These are phyloP conservation scores for Penicillium janthinellum DNA, from an alignment of 2,329 filamentous ascomycete species.

Conservation along the genomic window DNA sequence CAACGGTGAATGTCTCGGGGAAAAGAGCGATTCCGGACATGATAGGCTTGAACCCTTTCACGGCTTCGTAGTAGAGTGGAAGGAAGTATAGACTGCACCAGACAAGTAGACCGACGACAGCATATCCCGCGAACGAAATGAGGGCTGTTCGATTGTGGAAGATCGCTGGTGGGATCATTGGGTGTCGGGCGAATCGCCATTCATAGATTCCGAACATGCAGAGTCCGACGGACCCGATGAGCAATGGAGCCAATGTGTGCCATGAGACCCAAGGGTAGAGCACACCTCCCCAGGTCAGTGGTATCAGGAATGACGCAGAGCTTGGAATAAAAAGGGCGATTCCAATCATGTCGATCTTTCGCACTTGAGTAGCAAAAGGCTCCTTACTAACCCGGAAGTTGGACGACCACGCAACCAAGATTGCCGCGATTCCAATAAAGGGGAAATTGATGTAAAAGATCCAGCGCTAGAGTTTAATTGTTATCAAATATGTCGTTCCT, in stretches of 20 bases:
- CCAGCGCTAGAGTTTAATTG: constrained; percentile 19
- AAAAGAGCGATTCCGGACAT: constrained; percentile 61
- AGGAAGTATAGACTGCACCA: constrained; percentile 59
- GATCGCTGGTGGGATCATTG: constrained; percentile 45
- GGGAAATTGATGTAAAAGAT: constrained; percentile 37
- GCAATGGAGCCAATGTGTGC: constrained; percentile 22
- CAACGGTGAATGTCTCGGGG: constrained; percentile 63
- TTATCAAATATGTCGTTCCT: neutral
- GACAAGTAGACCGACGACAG: constrained; percentile 41
- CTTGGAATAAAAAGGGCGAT: constrained; percentile 26
- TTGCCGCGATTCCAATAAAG: constrained; percentile 24
- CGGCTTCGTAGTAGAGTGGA: constrained; percentile 46
- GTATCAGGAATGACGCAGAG: constrained; percentile 25
- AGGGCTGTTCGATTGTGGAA: constrained; percentile 47
- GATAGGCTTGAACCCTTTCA: constrained; percentile 56
- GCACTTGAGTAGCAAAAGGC: constrained; percentile 17
- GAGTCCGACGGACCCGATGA: constrained; percentile 10
- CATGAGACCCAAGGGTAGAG: constrained; percentile 26
- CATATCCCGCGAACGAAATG: constrained; percentile 37
- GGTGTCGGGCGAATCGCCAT: constrained; percentile 2
- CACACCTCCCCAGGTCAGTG: constrained; percentile 28
- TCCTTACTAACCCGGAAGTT: neutral
- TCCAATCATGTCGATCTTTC: constrained; percentile 4
- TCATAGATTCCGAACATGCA: constrained; percentile 23
- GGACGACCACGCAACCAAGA: constrained; percentile 16